Evolutionary conservation across 208 protist genomes (phyloP).

Genomic region (Leishmania arabica): DNA sequence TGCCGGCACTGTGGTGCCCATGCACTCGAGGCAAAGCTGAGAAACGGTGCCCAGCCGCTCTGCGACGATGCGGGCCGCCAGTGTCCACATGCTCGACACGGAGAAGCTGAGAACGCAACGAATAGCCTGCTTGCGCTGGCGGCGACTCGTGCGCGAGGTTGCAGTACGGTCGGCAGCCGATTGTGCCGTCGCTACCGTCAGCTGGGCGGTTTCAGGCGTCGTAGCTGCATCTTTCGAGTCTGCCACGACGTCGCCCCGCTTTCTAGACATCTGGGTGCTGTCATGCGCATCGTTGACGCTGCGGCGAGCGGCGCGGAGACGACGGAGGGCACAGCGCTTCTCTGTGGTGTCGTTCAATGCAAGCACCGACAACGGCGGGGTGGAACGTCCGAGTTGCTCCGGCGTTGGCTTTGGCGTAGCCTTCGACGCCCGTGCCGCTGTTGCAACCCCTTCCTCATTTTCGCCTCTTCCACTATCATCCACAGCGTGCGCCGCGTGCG

Average conservation of each 20-base stretch:
- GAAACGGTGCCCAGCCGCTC: slow-evolving; percentile 1
- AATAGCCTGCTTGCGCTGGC: slow-evolving; percentile 8
- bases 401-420: no score
- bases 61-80: slow-evolving; percentile 14
- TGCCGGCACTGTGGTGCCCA: not conserved
- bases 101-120: not conserved
- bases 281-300: not conserved
- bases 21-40: slow-evolving; percentile 9
- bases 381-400: not conserved
- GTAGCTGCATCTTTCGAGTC: not conserved
- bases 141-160: slow-evolving; percentile 9
- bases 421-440: not conserved
- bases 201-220: not conserved
- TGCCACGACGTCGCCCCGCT: not conserved
- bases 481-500: not conserved
- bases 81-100: slow-evolving; percentile 15
- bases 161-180: not conserved
- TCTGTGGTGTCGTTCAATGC: not conserved
- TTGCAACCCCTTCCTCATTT: not conserved
- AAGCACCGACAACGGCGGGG: not conserved
- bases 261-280: not conserved
- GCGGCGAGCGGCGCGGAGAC: slow-evolving; percentile 13
- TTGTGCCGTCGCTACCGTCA: not conserved
- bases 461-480: not conserved
- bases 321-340: slow-evolving; percentile 9